Evolutionary conservation across 2,329 filamentous ascomycete species (phyloP).

Genomic region (Xylaria sp.): DNA sequence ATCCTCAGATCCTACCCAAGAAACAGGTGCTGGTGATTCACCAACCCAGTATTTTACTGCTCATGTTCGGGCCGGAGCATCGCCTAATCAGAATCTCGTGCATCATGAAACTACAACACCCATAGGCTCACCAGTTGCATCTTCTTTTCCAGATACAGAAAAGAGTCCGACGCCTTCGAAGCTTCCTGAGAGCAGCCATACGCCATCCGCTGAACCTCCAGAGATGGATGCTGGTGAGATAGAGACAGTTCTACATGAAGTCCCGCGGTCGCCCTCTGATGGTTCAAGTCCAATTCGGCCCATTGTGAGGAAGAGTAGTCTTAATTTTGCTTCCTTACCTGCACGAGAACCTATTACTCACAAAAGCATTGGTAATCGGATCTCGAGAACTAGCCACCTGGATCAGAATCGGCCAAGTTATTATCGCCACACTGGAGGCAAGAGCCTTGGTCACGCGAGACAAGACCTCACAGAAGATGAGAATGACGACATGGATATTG

Average conservation of each 20-base stretch:
- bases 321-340: slow-evolving; percentile 93
- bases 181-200: slow-evolving; percentile 23
- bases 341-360: slow-evolving; percentile 90
- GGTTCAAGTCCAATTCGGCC: slow-evolving; percentile 80
- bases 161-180: slow-evolving; percentile 38
- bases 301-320: slow-evolving; percentile 88
- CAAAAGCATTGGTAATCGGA: slow-evolving; percentile 80
- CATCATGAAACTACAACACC: slow-evolving; percentile 50
- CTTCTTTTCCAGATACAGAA: slow-evolving; percentile 26
- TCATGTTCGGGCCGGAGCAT: slow-evolving; percentile 37
- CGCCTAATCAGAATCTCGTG: slow-evolving; percentile 35
- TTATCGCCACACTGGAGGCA: slow-evolving; percentile 78
- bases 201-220: slow-evolving; percentile 37
- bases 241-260: slow-evolving; percentile 47
- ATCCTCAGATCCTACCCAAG: slow-evolving; percentile 40
- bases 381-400: slow-evolving; percentile 81
- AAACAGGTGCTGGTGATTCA: slow-evolving; percentile 40
- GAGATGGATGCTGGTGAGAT: slow-evolving; percentile 40
- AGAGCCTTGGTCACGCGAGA: slow-evolving; percentile 69
- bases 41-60: slow-evolving; percentile 48
- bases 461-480: slow-evolving; percentile 55
- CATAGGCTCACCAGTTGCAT: slow-evolving; percentile 46
- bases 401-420: slow-evolving; percentile 80
- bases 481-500: slow-evolving; percentile 59
- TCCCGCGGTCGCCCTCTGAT: slow-evolving; percentile 69